phyloP scores from a whole-genome alignment of 2,329 filamentous ascomycete species.

The Clarireedia paspali region DNA sequence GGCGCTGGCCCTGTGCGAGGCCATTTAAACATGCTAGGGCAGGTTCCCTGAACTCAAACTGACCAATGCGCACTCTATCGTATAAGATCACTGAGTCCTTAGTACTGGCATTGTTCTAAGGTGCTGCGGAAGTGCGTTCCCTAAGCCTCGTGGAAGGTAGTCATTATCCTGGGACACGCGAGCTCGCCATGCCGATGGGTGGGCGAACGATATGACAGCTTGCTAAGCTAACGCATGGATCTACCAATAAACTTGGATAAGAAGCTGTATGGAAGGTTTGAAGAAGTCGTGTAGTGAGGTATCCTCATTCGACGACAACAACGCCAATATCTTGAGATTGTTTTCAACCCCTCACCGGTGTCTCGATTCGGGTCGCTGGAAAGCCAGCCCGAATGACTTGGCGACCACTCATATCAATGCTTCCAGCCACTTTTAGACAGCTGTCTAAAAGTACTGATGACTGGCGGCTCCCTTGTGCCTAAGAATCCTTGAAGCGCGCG shows the following conservation, averaged over 20 bases:
- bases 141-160: not conserved
- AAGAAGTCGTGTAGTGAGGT: slow-evolving; percentile 1
- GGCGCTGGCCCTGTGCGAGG: slow-evolving; percentile 1
- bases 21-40: not conserved
- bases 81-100: not conserved
- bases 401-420: slow-evolving; percentile 21
- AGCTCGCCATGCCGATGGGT: too few species aligned
- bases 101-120: not conserved
- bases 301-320: not conserved
- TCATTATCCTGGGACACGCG: not conserved
- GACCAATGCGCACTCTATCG: not conserved
- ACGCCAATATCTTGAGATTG: not conserved
- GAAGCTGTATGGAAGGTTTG: slow-evolving; percentile 1
- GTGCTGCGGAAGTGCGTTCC: not conserved
- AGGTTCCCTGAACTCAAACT: not conserved
- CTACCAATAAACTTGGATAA: not conserved
- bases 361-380: not conserved
- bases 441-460: slow-evolving; percentile 12
- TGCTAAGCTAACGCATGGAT: not conserved
- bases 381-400: slow-evolving; percentile 1
- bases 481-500: slow-evolving; percentile 19
- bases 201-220: too few species aligned
- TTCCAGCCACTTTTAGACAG: slow-evolving; percentile 22
- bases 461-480: slow-evolving; percentile 18
- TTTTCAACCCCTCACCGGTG: slow-evolving; percentile 5